Conservation (phyloP, 202 grass and related monocot species). For the Musa balbisiana region DNA sequence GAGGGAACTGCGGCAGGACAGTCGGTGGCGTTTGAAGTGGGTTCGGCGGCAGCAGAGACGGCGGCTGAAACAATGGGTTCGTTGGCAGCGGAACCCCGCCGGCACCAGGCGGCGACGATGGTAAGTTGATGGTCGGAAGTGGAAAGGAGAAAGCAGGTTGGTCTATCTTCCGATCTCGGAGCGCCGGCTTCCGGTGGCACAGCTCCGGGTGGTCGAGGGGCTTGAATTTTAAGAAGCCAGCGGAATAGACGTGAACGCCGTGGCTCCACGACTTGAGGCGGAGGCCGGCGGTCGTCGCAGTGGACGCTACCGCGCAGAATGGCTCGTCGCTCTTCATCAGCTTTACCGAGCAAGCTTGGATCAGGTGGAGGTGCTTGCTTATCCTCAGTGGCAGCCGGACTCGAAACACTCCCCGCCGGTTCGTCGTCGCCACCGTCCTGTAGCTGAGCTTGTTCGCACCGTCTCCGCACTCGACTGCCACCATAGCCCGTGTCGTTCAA, state of each 20-base stretch:
- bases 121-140: background rate
- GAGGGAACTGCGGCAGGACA: too few relatives aligned
- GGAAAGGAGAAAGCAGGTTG: conserved; percentile 3
- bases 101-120: background rate
- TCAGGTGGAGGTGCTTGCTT: conserved; percentile 12
- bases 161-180: background rate
- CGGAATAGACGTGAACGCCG: conserved; percentile 29
- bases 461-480: conserved; percentile 27
- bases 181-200: conserved; percentile 13
- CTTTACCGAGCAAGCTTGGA: conserved; percentile 22
- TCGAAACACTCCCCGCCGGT: conserved; percentile 23
- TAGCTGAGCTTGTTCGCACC: conserved; percentile 1
- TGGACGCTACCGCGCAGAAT: conserved; percentile 28
- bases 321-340: conserved; percentile 23
- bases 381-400: conserved; percentile 17
- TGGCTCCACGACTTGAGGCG: conserved; percentile 12
- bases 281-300: conserved; percentile 12
- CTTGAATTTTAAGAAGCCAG: conserved; percentile 27
- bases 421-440: conserved; percentile 22
- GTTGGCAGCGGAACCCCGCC: background rate
- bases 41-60: conserved; percentile 4
- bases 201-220: conserved; percentile 22
- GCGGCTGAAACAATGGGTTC: too few relatives aligned
- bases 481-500: conserved; percentile 11
- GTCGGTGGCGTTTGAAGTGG: too few relatives aligned